A percentile compares a stretch with the other conserved stretches of the same genome.
These are phyloP conservation scores for Isoetes engelmannii DNA, from an alignment of 83 land plant genomes.

Conservation along the genomic window DNA sequence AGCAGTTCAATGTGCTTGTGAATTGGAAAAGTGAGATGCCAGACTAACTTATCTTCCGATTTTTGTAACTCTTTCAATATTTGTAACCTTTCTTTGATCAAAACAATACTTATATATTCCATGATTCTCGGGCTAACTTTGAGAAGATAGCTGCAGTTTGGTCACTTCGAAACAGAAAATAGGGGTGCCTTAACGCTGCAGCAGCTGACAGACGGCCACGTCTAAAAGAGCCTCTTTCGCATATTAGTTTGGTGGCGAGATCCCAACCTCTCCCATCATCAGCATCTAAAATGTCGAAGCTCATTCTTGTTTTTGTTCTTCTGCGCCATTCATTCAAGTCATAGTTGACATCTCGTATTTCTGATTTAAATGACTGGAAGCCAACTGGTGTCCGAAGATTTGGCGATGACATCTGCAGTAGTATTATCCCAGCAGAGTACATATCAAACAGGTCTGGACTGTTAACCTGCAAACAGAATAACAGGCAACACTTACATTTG, in stretches of 20 bases:
- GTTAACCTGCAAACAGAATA: slow-evolving; percentile 58
- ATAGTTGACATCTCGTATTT: slow-evolving; percentile 52
- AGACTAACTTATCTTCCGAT: too few relatives aligned
- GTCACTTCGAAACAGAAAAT: slow-evolving; percentile 26
- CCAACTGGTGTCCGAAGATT: slow-evolving; percentile 60
- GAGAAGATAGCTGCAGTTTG: too few relatives aligned
- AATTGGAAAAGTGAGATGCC: too few relatives aligned
- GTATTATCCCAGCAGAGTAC: slow-evolving; percentile 88
- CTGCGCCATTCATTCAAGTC: slow-evolving; percentile 84
- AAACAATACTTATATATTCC: too few relatives aligned
- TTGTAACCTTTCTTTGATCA: too few relatives aligned
- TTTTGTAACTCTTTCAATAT: too few relatives aligned
- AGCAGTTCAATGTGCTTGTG: too few relatives aligned
- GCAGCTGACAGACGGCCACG: slow-evolving; percentile 85
- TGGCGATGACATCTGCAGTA: slow-evolving; percentile 88
- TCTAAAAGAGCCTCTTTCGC: slow-evolving; percentile 57
- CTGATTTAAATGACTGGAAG: slow-evolving; percentile 68
- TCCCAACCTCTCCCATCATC: slow-evolving; percentile 97
- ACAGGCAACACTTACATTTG: background rate
- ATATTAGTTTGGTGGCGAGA: slow-evolving; percentile 74
- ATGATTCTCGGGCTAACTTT: too few relatives aligned
- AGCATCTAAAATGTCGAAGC: slow-evolving; percentile 67
- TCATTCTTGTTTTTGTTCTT: slow-evolving; percentile 57
- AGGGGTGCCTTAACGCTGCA: slow-evolving; percentile 94
- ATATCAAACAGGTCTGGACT: slow-evolving; percentile 96